Evolutionary conservation across 768 basidiomycete genomes (phyloP), one percentile per base, ranked within the genome.

Genomic region (Lactarius vividus): DNA sequence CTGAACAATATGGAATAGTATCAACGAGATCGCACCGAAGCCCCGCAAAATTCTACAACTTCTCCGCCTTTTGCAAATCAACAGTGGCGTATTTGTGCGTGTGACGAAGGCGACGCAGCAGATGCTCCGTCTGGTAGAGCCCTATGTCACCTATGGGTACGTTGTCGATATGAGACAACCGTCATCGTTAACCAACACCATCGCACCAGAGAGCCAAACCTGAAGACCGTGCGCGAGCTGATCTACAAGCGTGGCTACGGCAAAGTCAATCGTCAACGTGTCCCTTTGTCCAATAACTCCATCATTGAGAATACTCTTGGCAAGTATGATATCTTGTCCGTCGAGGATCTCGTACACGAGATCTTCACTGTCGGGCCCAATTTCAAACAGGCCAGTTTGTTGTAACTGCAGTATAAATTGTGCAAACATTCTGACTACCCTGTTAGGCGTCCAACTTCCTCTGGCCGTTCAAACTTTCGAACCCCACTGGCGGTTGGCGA

Each of bases 171-270:
- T 4, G 44, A 33, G 18, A 29, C 44, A 23, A 23, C 13, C 4
- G 26, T 52, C 28, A 18, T 52, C 54, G 39, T 57, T 40, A 57
- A 40, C 18, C 35, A 44, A 29, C 54, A 44, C 29, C 1, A 29
- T 23, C 23, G 29, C 16, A 15, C 5, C 69, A 94, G 94, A 80
- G 94, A 96, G 80, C 92, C 94, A 64, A 98, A 98, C 83, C 83
- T 98, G 73, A 98, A 98, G 79, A 88, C 94, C 49, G 88, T 98
- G 76, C 94, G 96, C 70, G 95, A 97, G 78, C 82, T 99, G 71
- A 88, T 98, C 81, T 98, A 98, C 90, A 99, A 99, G 85, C 94
- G 97, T 70, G 97, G 97, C 64, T 98, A 98, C 76, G 97, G 96
- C 77, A 98, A 98, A 83, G 88, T 98, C 78, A 78, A 94, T 85